phyloP scores from a whole-genome alignment of 1,284 basidiomycete species.

The Fomitopsis palustris region DNA sequence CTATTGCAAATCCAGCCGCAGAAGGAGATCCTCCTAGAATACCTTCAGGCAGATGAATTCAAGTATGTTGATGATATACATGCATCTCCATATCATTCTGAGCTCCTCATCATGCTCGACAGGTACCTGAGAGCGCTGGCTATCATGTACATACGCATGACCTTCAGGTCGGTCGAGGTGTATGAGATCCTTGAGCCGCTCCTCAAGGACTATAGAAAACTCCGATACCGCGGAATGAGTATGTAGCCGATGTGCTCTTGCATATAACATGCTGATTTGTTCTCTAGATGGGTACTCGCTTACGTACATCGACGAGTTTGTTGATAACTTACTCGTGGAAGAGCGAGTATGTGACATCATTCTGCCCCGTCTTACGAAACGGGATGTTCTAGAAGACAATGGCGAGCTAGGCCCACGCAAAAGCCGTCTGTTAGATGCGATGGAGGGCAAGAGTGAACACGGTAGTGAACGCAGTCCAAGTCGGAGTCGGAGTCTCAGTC shows the following conservation, averaged over 20 bases:
- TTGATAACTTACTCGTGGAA: constrained; percentile 81
- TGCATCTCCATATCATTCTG: neutral
- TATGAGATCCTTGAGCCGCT: constrained; percentile 93
- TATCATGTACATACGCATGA: constrained; percentile 93
- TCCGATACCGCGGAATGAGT: constrained; percentile 82
- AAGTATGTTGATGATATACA: constrained; percentile 63
- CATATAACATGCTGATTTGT: neutral
- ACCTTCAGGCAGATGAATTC: constrained; percentile 94
- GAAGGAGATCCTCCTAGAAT: constrained; percentile 94
- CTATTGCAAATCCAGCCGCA: constrained; percentile 97
- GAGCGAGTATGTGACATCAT: constrained; percentile 97
- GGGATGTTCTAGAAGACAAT: constrained; percentile 87
- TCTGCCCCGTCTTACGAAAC: constrained; percentile 84
- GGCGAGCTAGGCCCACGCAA: constrained; percentile 84
- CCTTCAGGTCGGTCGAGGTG: constrained; percentile 86
- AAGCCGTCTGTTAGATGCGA: constrained; percentile 77
- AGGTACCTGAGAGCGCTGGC: constrained; percentile 94
- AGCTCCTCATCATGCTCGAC: neutral
- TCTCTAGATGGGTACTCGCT: constrained; percentile 73
- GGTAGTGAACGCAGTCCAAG: constrained; percentile 31
- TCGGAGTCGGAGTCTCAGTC: constrained; percentile 29
- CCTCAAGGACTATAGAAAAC: constrained; percentile 90
- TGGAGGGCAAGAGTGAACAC: constrained; percentile 67
- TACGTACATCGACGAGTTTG: constrained; percentile 90
- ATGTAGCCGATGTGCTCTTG: constrained; percentile 23